A percentile compares a stretch with the other conserved stretches of the same genome.
Conservation (phyloP, 2,329 filamentous ascomycete genomes). For the Monosporascus sp. region DNA sequence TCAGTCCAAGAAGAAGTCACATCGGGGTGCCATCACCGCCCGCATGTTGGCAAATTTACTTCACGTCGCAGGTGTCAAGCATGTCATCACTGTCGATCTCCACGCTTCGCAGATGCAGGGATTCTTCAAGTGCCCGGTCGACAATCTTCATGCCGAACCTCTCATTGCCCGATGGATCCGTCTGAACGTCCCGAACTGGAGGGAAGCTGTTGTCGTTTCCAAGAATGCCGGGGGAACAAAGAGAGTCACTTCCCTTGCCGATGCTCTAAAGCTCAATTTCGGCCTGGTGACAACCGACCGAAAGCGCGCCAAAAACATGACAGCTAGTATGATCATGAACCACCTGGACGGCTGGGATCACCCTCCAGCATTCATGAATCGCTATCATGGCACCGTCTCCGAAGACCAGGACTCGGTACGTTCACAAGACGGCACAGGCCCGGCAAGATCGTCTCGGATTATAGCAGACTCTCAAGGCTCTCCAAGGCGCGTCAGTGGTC, state of each 20-base stretch:
- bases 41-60: slow-evolving; percentile 96
- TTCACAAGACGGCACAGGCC: slow-evolving; percentile 21
- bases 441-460: slow-evolving; percentile 17
- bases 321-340: slow-evolving; percentile 71
- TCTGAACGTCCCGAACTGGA: slow-evolving; percentile 81
- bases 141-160: slow-evolving; percentile 94
- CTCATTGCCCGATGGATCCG: slow-evolving; percentile 94
- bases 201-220: slow-evolving; percentile 89
- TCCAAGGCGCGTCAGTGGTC: slow-evolving; percentile 31
- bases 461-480: slow-evolving; percentile 40
- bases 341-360: slow-evolving; percentile 52
- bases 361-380: slow-evolving; percentile 19
- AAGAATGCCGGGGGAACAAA: slow-evolving; percentile 98
- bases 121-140: slow-evolving; percentile 96
- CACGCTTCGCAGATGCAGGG: slow-evolving; percentile 99
- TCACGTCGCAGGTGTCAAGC: slow-evolving; percentile 88
- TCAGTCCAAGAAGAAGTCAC: slow-evolving; percentile 98
- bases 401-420: slow-evolving; percentile 18
- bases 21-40: slow-evolving; percentile 91
- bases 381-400: slow-evolving; percentile 13
- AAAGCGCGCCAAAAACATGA: slow-evolving; percentile 61
- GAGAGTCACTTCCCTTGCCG: slow-evolving; percentile 89
- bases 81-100: slow-evolving; percentile 95
- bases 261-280: slow-evolving; percentile 95
- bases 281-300: slow-evolving; percentile 89